phyloP scores from a whole-genome alignment of 169 alveolate species.

The Perkinsus olseni region DNA sequence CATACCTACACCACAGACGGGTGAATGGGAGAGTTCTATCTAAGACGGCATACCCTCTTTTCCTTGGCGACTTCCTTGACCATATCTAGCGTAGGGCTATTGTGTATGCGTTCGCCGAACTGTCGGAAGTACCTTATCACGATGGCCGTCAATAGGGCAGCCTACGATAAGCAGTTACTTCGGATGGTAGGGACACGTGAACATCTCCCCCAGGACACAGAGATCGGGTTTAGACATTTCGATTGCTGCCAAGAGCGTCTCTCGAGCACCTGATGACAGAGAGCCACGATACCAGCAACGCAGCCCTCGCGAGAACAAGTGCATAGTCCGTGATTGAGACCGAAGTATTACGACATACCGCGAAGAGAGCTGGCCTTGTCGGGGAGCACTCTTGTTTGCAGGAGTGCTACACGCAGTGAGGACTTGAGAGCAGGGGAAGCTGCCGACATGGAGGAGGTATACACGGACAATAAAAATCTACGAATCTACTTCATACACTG shows the following conservation, averaged over 20 bases:
- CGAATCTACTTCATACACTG: neutral
- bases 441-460: neutral
- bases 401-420: neutral
- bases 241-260: neutral
- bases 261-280: neutral
- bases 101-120: neutral
- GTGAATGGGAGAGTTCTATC: too few species aligned
- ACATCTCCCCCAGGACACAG: neutral
- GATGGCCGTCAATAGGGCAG: too few species aligned
- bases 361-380: neutral
- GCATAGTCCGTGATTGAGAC: too few species aligned
- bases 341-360: neutral
- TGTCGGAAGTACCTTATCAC: neutral
- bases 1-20: slow-evolving; percentile 15
- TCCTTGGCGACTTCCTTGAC: neutral
- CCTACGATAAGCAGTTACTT: too few species aligned
- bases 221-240: neutral
- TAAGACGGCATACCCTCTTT: neutral
- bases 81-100: neutral
- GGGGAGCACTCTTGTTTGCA: neutral
- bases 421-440: neutral
- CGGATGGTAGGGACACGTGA: neutral
- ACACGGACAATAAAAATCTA: neutral
- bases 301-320: too few species aligned
- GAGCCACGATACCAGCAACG: too few species aligned